phyloP scores from a whole-genome alignment of 805 yeast genomes.

The Kodamaea hsintzibuensis region DNA sequence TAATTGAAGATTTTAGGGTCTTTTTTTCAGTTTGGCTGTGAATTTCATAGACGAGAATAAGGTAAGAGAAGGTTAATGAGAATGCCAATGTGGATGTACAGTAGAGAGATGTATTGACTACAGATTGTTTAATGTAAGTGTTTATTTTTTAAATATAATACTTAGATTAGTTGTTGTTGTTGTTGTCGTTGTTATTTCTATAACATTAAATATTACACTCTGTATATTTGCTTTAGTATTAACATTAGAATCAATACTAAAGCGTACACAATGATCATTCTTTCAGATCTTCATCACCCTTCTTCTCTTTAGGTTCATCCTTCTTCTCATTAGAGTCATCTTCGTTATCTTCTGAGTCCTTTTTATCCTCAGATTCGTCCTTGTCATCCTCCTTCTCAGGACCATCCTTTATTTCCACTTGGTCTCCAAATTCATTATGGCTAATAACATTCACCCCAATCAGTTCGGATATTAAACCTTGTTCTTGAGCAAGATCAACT shows the following conservation, averaged over 20 bases:
- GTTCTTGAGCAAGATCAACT: conserved; percentile 31
- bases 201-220: too few relatives aligned
- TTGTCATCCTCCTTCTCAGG: background rate
- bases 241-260: background rate
- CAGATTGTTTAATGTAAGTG: background rate
- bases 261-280: background rate
- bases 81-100: too few relatives aligned
- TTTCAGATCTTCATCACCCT: background rate
- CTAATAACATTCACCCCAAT: conserved; percentile 28
- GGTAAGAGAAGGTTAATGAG: too few relatives aligned
- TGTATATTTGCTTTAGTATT: too few relatives aligned
- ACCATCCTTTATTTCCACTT: conserved; percentile 21
- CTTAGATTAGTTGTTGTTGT: too few relatives aligned
- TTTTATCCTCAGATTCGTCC: background rate
- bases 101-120: too few relatives aligned
- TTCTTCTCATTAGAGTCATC: background rate
- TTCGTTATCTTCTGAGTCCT: background rate
- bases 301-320: background rate
- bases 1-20: background rate
- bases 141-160: too few relatives aligned
- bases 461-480: conserved; percentile 27
- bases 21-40: background rate
- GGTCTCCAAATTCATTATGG: conserved; percentile 30
- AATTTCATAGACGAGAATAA: background rate
- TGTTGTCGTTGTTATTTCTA: too few relatives aligned